Base-by-base conservation (phyloP, 352 stramenopile species). In the Globisporangium rhizosaccharum region DNA sequence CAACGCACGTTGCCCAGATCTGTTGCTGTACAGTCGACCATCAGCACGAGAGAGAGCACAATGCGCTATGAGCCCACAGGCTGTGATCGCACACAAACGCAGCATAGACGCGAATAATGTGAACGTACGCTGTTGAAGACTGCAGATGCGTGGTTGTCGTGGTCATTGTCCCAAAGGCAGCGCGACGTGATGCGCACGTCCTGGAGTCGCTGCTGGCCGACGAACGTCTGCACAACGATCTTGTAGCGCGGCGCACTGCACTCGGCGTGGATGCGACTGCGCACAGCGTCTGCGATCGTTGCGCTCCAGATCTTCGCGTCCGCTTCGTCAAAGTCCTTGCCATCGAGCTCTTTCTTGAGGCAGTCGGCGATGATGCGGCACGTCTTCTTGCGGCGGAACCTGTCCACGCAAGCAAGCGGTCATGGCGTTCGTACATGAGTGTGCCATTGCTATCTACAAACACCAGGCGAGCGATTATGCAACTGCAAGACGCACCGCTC, bases 161-260 rank as follows among this genome's bases (percentile, higher is more conserved):
- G 82, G 51, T 92, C 72, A 36, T 89, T 96, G 70, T 98, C 88
- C 92, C 94, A 98, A 8, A 98, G 75, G 53, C 94, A 98, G 37
- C 92, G 75, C 56, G 88, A 97, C 3, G 92, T 88, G 64, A 98
- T 96, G 37, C 79, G 79, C 36, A 98, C 86, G 47, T 97, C 94
- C 64, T 98, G 94, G 58, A 98, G 79, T 61, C 87, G 90, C 67
- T 94, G 89, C 71, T 98, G 79, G 18, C 95, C 95, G 57, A 98
- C 87, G 44, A 96, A 98, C 25, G 94, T 88, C 70, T 98, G 94
- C 33, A 97, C 92, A 28, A 98, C 72, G 47, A 98, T 72, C 61
- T 98, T 98, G 70, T 98, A 98, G 26, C 94, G 83, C 20, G 87
- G 85, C 42, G 96, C 85, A 50, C 70, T 68, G 57, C 79, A 90